A percentile compares a stretch with the other conserved stretches of the same genome.
Conservation (phyloP, 2,329 filamentous ascomycete species). For the Pyrenochaeta sp. region DNA sequence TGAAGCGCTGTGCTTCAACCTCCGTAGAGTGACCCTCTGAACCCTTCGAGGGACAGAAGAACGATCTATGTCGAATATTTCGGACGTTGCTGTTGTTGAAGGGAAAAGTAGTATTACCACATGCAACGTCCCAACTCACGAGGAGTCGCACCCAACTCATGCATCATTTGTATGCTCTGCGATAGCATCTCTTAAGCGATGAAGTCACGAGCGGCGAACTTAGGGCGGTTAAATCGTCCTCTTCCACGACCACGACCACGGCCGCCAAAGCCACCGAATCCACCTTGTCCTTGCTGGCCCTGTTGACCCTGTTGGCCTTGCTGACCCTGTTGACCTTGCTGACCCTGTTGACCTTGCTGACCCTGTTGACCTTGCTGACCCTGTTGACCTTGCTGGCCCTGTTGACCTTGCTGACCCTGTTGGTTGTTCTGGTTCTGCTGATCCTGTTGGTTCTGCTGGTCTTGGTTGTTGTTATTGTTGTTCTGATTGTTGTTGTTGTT, state of each 20-base stretch:
- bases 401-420: constrained; percentile 1
- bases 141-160: background rate
- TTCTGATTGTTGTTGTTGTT: constrained; percentile 18
- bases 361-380: constrained; percentile 5
- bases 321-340: constrained; percentile 9
- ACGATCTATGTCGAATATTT: constrained; percentile 36
- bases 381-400: background rate
- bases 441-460: constrained; percentile 12
- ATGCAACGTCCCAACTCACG: constrained; percentile 11
- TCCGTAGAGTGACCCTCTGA: constrained; percentile 38
- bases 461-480: constrained; percentile 7
- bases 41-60: constrained; percentile 34
- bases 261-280: constrained; percentile 6
- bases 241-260: constrained; percentile 25
- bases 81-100: constrained; percentile 11
- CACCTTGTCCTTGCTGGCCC: constrained; percentile 16
- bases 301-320: constrained; percentile 11
- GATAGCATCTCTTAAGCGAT: constrained; percentile 32
- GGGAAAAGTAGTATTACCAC: constrained; percentile 39
- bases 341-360: constrained; percentile 3
- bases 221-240: constrained; percentile 35
- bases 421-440: constrained; percentile 21
- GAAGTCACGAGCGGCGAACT: constrained; percentile 44
- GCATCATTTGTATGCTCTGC: background rate
- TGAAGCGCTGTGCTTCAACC: constrained; percentile 45